Base-by-base conservation (phyloP, 179 eudicot species). In the Beta lomatogona region DNA sequence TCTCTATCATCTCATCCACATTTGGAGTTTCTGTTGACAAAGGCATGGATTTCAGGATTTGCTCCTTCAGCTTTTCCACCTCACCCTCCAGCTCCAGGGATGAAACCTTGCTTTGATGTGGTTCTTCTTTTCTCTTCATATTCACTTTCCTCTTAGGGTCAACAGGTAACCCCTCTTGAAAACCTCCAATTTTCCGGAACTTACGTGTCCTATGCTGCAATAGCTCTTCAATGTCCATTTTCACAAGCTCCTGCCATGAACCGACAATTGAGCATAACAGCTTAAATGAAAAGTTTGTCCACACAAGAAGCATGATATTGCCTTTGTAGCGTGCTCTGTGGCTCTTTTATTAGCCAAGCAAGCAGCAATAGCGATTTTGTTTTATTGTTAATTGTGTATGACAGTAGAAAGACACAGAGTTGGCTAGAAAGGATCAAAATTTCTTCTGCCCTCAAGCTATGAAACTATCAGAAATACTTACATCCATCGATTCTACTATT, bases 401-500 rank as follows among this genome's bases (percentile, higher is more conserved):
- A 55, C 4, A 11, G 9, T 11, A 61, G 11, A 61, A 61, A 22
- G 28, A 61, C 25, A 61, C 9, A 19, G 18, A 61, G 66, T n/a
- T 10, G n/a, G 6, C 66, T 5, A 21, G 1, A 61, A n/a, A 61
- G 3, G 44, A 9, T 41, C 41, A 28, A 69, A 69, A 64, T 41
- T 44, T 44, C 21, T 69, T 21, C 44, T 80, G 55, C 25, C 70
- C n/a, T 12, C 18, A 61, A 22, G 25, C 58, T 73, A 60, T 46
- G 44, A 48, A 25, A 76, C 64, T 80, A 52, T 19, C 73, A n/a
- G 14, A 58, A 78, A 54, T 79, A 90, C 97, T 91, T 84, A 94
- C 99, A 83, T 93, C 98, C 98, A 96, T 94, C 68, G 92, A 19
- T 50, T 91, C 92, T 15, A 90, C 73, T 71, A 96, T 89, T 69